Evolutionary conservation across 176 grass and related monocot genomes (phyloP).

Genomic region (Stipa capillata): DNA sequence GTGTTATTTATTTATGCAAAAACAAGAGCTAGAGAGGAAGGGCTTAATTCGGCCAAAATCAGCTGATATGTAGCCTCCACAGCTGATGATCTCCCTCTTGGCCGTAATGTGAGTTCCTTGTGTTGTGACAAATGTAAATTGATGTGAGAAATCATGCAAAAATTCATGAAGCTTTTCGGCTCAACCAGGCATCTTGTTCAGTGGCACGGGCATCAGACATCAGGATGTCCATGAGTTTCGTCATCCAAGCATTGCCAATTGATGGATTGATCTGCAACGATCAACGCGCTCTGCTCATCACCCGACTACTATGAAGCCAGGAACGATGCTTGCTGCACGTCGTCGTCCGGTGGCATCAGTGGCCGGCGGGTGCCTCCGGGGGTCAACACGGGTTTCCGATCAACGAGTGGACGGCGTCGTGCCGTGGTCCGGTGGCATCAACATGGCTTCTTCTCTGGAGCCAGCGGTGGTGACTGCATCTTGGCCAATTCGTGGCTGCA

Average conservation of each 20-base stretch:
- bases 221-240: background rate
- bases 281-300: background rate
- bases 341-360: background rate
- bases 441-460: background rate
- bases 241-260: too few relatives aligned
- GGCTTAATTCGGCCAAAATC: background rate
- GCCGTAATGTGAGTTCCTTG: background rate
- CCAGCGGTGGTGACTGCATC: background rate
- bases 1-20: slow-evolving; percentile 41
- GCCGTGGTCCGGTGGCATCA: background rate
- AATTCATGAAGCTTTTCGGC: background rate
- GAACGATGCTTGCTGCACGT: background rate
- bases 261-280: too few relatives aligned
- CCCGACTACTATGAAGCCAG: too few relatives aligned
- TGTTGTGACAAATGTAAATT: slow-evolving; percentile 43
- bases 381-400: background rate
- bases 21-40: background rate
- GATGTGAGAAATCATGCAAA: slow-evolving; percentile 17
- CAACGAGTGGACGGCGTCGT: background rate
- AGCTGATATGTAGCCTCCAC: background rate
- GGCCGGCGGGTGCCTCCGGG: background rate
- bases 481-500: background rate
- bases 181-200: background rate
- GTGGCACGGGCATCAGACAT: too few relatives aligned
- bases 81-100: background rate